Evolutionary conservation across 345 rosid species (phyloP), one percentile per base, ranked within the genome.

Genomic region (Cardamine occulta): DNA sequence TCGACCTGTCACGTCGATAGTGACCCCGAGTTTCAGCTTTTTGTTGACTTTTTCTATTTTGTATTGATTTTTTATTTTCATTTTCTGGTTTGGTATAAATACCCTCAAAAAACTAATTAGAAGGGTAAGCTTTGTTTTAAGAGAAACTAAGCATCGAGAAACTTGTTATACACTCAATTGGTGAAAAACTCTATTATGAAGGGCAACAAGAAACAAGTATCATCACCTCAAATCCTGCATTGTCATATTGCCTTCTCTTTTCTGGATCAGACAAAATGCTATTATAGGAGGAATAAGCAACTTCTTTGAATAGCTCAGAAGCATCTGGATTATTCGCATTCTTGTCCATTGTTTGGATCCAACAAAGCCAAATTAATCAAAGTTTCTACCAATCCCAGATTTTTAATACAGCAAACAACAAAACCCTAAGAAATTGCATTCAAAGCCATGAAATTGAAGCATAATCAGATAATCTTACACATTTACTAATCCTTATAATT

Each of bases 221-320:
- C 42, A 10, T 45, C 68, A 95, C 99, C 98, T 93, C 98, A 81
- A 96, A 96, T 40, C 98, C 99, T 29, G 89, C 93, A 73, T 81
- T 93, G 82, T 96, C 98, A 62, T 93, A 96, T 62, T 96, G 99
- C 80, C 97, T 91, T 80, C 96, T 87, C 85, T 96, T 96, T 75
- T 96, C 99, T 31, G 99, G 98, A 63, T 92, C 98, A 73, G 99
- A 89, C 79, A 96, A 86, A 76, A 96, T 93, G 82, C 96, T 93
- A 77, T 96, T n/a, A n/a, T n/a, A n/a, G n/a, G n/a, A 96, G 0
- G 99, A 96, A 86, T 85, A 96, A 40, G 99, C 98, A 80, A 91
- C 99, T 84, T 96, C 99, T 83, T 93, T 93, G 76, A 96, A 96
- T 68, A 79, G 89, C 29, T 96, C 99, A 11, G 98, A 86, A 55